Conservation (phyloP, 163 green algal species). For the Chlamydomonas reinhardtii region DNA sequence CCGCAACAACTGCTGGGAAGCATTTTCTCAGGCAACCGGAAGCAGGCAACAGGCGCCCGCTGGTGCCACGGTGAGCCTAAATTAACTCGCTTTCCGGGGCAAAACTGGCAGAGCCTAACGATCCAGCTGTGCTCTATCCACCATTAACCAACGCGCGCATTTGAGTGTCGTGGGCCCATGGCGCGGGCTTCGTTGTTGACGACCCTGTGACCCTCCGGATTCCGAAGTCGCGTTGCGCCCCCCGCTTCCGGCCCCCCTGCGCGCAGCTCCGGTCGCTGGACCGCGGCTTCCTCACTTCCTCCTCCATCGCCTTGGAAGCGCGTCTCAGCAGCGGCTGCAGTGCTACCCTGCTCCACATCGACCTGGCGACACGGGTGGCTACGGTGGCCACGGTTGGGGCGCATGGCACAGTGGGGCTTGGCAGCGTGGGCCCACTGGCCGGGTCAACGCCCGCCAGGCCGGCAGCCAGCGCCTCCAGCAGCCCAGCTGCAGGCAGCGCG, state of each 20-base stretch:
- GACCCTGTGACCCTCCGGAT: too few species aligned
- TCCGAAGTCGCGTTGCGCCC: too few species aligned
- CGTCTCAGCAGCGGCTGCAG: constrained; percentile 29
- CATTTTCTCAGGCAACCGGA: not conserved
- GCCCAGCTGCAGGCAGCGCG: not conserved
- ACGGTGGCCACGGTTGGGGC: constrained; percentile 21
- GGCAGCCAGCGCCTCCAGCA: not conserved
- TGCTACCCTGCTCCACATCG: constrained; percentile 27
- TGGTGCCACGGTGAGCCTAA: not conserved
- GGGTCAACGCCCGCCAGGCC: too few species aligned
- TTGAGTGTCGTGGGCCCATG: too few species aligned
- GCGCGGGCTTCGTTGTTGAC: too few species aligned
- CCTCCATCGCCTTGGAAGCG: constrained; percentile 7
- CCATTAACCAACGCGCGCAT: too few species aligned
- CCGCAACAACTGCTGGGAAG: not conserved
- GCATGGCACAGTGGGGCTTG: not conserved
- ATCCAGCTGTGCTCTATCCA: too few species aligned
- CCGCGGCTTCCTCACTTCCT: constrained; percentile 25
- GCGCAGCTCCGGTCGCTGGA: constrained; percentile 14
- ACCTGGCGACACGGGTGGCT: not conserved
- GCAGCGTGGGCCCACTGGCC: not conserved
- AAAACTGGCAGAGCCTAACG: too few species aligned
- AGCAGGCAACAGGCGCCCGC: not conserved
- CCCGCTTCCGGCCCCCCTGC: too few species aligned
- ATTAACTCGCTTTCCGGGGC: not conserved